Conservation (phyloP, 805 yeast genomes). For the Suhomyces kilbournensis region DNA sequence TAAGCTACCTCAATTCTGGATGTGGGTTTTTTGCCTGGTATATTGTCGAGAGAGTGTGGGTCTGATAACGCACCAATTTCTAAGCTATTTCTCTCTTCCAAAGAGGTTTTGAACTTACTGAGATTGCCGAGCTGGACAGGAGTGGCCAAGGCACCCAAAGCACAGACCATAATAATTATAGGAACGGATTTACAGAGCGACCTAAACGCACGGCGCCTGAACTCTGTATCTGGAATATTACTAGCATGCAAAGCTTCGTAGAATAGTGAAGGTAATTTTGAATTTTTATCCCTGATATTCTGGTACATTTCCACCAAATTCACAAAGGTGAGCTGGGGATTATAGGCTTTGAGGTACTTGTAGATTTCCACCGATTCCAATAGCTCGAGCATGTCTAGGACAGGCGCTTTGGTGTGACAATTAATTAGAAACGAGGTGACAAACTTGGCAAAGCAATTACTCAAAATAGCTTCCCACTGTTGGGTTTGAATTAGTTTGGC, state of each 20-base stretch:
- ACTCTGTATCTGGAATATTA: constrained; percentile 15
- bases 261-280: constrained; percentile 12
- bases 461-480: constrained; percentile 19
- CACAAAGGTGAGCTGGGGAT: constrained; percentile 18
- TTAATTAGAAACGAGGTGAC: constrained; percentile 29
- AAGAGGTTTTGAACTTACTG: constrained; percentile 23
- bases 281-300: constrained; percentile 3
- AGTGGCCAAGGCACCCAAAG: constrained; percentile 30
- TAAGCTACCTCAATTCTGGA: constrained; percentile 22
- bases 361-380: constrained; percentile 28
- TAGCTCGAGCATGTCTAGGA: constrained; percentile 26
- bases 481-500: constrained; percentile 11
- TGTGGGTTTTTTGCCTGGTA: constrained; percentile 10
- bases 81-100: constrained; percentile 25
- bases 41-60: constrained; percentile 1
- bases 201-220: constrained; percentile 18
- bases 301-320: constrained; percentile 11
- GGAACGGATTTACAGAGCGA: constrained; percentile 24
- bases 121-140: constrained; percentile 33
- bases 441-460: constrained; percentile 13
- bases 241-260: constrained; percentile 12
- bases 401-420: constrained; percentile 33
- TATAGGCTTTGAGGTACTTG: constrained; percentile 17
- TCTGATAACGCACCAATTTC: constrained; percentile 19
- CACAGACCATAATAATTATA: constrained; percentile 26